Conservation (phyloP, 805 yeast genomes). For the Yarrowia sp. region DNA sequence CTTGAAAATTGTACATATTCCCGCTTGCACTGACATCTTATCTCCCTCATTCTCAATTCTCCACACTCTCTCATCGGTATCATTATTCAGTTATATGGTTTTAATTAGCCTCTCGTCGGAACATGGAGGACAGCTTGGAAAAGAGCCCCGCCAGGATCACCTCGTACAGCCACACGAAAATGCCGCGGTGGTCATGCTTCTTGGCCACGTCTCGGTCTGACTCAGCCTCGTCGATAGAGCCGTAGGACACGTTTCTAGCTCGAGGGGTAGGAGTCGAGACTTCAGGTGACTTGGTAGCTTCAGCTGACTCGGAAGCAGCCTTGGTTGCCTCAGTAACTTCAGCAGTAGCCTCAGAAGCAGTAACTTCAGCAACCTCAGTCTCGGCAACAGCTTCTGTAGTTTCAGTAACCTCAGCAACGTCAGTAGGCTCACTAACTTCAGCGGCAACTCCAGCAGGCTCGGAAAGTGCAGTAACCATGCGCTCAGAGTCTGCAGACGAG, state of each 20-base stretch:
- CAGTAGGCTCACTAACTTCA: too few species aligned
- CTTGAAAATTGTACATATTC: too few species aligned
- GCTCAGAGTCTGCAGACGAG: not conserved
- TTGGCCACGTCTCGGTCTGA: too few species aligned
- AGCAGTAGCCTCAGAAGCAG: too few species aligned
- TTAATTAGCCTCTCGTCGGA: not conserved
- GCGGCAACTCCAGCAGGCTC: too few species aligned
- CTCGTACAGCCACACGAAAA: slow-evolving; percentile 12
- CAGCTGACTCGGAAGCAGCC: not conserved
- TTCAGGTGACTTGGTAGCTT: not conserved
- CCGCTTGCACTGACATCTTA: too few species aligned
- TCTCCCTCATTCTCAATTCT: too few species aligned
- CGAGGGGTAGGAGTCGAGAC: not conserved
- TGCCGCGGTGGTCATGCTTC: not conserved
- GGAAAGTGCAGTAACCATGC: not conserved
- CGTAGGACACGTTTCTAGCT: not conserved
- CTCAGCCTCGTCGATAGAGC: not conserved
- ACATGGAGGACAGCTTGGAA: not conserved
- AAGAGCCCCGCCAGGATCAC: not conserved
- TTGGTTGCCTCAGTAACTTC: too few species aligned
- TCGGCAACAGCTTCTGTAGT: too few species aligned
- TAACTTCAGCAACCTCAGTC: too few species aligned
- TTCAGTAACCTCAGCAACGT: too few species aligned
- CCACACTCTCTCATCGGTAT: too few species aligned
- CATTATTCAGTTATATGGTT: not conserved